Percentiles rank a stretch among this genome's conserved stretches.
Evolutionary conservation across 2,329 filamentous ascomycete species (phyloP).

Genomic region (Penicillium polonicum): DNA sequence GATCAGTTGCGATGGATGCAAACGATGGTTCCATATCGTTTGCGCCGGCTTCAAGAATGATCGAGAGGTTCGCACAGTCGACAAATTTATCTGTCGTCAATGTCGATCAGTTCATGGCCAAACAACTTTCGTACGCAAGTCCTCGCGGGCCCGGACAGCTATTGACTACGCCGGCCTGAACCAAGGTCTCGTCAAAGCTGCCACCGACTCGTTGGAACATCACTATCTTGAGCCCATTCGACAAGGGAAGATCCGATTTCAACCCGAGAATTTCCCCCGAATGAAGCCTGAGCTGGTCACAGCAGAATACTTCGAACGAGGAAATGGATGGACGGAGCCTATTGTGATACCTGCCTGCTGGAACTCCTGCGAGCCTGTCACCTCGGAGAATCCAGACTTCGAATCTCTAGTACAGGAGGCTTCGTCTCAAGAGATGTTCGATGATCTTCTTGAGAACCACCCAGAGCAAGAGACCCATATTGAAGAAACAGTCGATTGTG

Average conservation of each 20-base stretch:
- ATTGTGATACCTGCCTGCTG: conserved; percentile 62
- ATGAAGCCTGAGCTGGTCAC: conserved; percentile 64
- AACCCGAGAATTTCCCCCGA: conserved; percentile 62
- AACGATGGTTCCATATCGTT: conserved; percentile 66
- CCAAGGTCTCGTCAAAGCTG: conserved; percentile 64
- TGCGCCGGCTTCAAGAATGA: conserved; percentile 66
- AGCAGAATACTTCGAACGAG: conserved; percentile 62
- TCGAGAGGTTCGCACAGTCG: conserved; percentile 62
- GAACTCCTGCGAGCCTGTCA: conserved; percentile 54
- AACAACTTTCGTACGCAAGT: conserved; percentile 67
- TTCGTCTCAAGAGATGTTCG: conserved; percentile 42
- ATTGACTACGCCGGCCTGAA: conserved; percentile 69
- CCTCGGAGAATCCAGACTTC: conserved; percentile 24
- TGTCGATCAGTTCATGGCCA: conserved; percentile 61
- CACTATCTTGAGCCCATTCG: conserved; percentile 68
- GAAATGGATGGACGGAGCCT: conserved; percentile 64
- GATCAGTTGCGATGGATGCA: conserved; percentile 68
- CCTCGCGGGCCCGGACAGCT: conserved; percentile 61
- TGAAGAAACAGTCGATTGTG: conserved; percentile 55
- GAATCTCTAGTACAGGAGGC: conserved; percentile 36
- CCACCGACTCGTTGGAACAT: conserved; percentile 63
- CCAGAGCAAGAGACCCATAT: conserved; percentile 27
- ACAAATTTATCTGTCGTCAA: conserved; percentile 64
- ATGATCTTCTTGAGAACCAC: conserved; percentile 37
- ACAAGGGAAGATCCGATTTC: conserved; percentile 61